Percentiles rank a stretch among this genome's conserved stretches.
phyloP scores from a whole-genome alignment of 768 basidiomycete genomes.

The Gymnopilus junonius region DNA sequence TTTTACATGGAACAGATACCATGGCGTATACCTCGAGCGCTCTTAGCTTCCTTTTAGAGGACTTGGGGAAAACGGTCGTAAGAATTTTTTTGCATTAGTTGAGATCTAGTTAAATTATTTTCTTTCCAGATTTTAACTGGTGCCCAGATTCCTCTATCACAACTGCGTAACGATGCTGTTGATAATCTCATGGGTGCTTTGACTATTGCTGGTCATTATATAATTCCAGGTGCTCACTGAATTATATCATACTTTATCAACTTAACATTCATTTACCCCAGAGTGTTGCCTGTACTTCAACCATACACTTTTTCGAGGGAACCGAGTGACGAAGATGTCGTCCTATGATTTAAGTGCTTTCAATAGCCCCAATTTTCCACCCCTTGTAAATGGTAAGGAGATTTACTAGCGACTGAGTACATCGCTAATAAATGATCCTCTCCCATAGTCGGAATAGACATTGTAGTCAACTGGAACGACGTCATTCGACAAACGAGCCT shows the following conservation, averaged over 20 bases:
- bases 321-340: constrained; percentile 81
- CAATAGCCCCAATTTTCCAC: constrained; percentile 81
- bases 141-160: constrained; percentile 91
- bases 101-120: background rate
- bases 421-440: background rate
- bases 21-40: constrained; percentile 92
- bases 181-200: constrained; percentile 92
- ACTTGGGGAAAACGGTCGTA: constrained; percentile 91
- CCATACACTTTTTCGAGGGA: constrained; percentile 85
- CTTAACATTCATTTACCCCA: constrained; percentile 33
- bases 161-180: constrained; percentile 91
- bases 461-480: constrained; percentile 87
- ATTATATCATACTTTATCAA: background rate
- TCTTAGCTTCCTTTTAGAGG: constrained; percentile 89
- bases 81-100: constrained; percentile 1
- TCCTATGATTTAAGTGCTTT: constrained; percentile 87
- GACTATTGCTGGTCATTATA: constrained; percentile 87
- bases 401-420: background rate
- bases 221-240: constrained; percentile 78
- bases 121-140: constrained; percentile 78
- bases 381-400: constrained; percentile 74
- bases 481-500: constrained; percentile 84
- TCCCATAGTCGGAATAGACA: constrained; percentile 88
- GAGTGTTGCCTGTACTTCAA: constrained; percentile 92
- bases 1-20: constrained; percentile 91